These are phyloP conservation scores for Zygotorulaspora florentina DNA, from an alignment of 805 yeast species.

Conservation along the genomic window DNA sequence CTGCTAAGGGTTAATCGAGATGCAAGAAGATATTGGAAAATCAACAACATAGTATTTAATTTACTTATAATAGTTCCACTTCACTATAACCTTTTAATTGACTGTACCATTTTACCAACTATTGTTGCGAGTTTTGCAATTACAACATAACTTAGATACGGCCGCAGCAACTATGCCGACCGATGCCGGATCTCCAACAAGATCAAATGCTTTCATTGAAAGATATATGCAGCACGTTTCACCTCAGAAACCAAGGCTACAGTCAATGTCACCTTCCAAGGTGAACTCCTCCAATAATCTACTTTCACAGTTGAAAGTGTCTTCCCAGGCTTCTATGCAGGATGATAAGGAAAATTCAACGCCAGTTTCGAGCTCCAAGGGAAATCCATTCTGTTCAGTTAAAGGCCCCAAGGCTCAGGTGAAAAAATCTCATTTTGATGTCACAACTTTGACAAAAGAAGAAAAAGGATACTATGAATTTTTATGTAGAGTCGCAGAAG, in stretches of 20 bases:
- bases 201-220: slow-evolving; percentile 22
- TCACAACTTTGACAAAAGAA: slow-evolving; percentile 10
- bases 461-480: slow-evolving; percentile 63
- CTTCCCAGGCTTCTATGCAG: neutral
- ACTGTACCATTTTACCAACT: neutral
- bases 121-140: neutral
- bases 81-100: neutral
- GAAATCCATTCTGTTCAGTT: neutral
- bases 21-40: too few relatives aligned
- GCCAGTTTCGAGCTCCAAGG: neutral
- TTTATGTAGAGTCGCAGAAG: slow-evolving; percentile 73
- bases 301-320: neutral
- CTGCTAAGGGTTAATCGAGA: too few relatives aligned
- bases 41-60: too few relatives aligned
- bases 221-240: slow-evolving; percentile 29
- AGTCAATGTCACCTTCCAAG: slow-evolving; percentile 24
- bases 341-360: slow-evolving; percentile 1
- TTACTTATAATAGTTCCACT: neutral
- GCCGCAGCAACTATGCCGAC: slow-evolving; percentile 13
- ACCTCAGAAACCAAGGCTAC: slow-evolving; percentile 16
- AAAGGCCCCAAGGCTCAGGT: slow-evolving; percentile 1
- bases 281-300: slow-evolving; percentile 18
- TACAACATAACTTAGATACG: neutral
- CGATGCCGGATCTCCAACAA: slow-evolving; percentile 21
- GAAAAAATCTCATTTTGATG: neutral